These are phyloP conservation scores for Coemansia erecta DNA, from an alignment of 192 early-diverging fungal species.

Conservation along the genomic window DNA sequence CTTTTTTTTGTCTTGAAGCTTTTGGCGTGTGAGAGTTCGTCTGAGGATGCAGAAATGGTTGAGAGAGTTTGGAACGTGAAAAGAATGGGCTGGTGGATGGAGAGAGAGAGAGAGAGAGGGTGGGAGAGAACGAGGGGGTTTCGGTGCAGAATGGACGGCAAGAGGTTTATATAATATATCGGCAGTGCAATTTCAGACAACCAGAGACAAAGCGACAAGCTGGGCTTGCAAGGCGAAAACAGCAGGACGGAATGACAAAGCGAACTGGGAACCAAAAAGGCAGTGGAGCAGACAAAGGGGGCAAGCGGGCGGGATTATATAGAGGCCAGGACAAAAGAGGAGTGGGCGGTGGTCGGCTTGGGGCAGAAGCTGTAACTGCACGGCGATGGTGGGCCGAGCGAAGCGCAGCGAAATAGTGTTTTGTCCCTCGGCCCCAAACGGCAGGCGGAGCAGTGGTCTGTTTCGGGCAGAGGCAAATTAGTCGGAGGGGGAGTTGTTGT, in stretches of 20 bases:
- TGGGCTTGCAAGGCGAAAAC: slow-evolving; percentile 1
- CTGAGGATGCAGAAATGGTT: background rate
- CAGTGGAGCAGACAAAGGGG: background rate
- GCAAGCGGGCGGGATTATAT: slow-evolving; percentile 3
- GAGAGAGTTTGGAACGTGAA: background rate
- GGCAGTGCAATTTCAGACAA: background rate
- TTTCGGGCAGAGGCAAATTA: too few relatives aligned
- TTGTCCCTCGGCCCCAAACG: too few relatives aligned
- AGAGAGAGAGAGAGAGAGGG: background rate
- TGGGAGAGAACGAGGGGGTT: too few relatives aligned
- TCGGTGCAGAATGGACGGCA: too few relatives aligned
- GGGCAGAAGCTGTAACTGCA: too few relatives aligned
- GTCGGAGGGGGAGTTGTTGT: too few relatives aligned
- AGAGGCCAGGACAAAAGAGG: background rate
- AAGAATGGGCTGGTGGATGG: background rate
- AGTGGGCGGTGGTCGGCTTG: too few relatives aligned
- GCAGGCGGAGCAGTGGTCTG: too few relatives aligned
- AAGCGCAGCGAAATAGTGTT: too few relatives aligned
- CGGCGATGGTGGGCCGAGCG: too few relatives aligned
- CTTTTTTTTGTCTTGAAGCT: too few relatives aligned
- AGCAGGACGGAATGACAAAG: slow-evolving; percentile 6
- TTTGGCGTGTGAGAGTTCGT: slow-evolving; percentile 1
- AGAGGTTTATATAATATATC: too few relatives aligned
- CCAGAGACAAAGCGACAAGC: background rate
- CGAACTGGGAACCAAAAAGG: background rate